Evolutionary conservation across 1,139 yeast species (phyloP), one percentile per base, ranked within the genome.

Genomic region (Suhomyces atakaporum): DNA sequence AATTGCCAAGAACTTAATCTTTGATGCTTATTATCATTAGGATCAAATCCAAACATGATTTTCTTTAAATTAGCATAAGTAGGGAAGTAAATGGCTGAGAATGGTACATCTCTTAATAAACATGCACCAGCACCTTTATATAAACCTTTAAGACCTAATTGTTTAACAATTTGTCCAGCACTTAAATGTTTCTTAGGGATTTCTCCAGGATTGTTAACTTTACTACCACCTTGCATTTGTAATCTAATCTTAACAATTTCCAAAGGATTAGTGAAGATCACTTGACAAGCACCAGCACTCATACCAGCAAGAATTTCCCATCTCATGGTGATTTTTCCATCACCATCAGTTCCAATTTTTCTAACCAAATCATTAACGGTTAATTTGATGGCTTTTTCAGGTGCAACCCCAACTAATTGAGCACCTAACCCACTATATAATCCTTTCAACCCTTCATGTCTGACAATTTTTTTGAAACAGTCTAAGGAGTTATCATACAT

Each of bases 51-150:
- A 62, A 89, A 90, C 51, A 87, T 60, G 51, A 81, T 78, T 62
- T 79, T 83, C 63, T 92, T 92, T 53, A 92, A 75, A 62, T 90
- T 95, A 25, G 97, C 96, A 63, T 92, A 92, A 9, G 97, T 81
- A 38, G 98, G 98, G 81, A 92, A 92, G 69, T 92, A 92, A 50
- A 92, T 92, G 33, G 97, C 97, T 26, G 95, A 84, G 63, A 92
- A 92, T 29, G 98, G 97, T 29, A 92, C 96, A 63, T 92, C 98
- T 63, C 98, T 83, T 57, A 89, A 69, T 54, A 92, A 65, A 68
- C 98, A 92, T 11, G 98, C 98, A 32, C 78, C 53, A 0, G 92
- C 95, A 52, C 98, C 98, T 63, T 82, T 88, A 63, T 92, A 92
- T 45, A 92, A 72, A 22, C 98, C 98, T 39, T 72, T 70, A 24